A percentile compares a stretch with the other conserved stretches of the same genome.
phyloP scores from a whole-genome alignment of 495 filamentous ascomycete species.

The Mytilinidion resinicola region DNA sequence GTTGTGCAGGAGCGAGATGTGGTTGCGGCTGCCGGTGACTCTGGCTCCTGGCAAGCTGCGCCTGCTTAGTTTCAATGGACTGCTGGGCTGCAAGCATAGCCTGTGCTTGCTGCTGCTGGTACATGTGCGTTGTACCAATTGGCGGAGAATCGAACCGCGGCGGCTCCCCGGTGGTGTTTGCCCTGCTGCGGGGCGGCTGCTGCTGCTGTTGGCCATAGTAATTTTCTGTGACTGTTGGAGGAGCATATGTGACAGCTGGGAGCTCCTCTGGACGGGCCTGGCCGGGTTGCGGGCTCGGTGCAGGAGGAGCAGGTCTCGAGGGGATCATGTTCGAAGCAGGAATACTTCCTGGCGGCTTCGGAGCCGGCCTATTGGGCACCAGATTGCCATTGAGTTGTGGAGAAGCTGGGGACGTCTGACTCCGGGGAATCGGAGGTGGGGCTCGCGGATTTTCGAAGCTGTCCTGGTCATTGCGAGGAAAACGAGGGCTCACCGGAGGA shows the following conservation, averaged over 20 bases:
- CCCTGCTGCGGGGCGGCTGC: constrained; percentile 41
- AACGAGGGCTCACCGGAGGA: constrained; percentile 83
- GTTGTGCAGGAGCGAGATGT: constrained; percentile 27
- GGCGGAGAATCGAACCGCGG: constrained; percentile 27
- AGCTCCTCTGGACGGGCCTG: constrained; percentile 29
- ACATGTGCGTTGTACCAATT: constrained; percentile 46
- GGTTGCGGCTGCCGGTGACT: constrained; percentile 52
- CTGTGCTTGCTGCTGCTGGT: constrained; percentile 82
- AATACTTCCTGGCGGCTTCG: constrained; percentile 48
- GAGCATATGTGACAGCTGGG: constrained; percentile 29
- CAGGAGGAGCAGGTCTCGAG: constrained; percentile 38
- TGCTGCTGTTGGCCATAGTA: constrained; percentile 34
- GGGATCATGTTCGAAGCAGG: constrained; percentile 36
- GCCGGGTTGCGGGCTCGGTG: constrained; percentile 26
- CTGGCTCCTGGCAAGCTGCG: constrained; percentile 48
- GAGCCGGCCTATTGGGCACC: constrained; percentile 59
- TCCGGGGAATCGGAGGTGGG: constrained; percentile 79
- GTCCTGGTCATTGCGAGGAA: constrained; percentile 81
- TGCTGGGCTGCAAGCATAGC: constrained; percentile 70
- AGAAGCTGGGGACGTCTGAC: constrained; percentile 42
- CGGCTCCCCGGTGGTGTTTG: constrained; percentile 33
- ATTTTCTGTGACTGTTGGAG: constrained; percentile 38
- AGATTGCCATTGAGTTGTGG: constrained; percentile 53
- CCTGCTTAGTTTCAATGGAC: constrained; percentile 46
- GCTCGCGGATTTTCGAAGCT: constrained; percentile 97